Evolutionary conservation across 2,329 filamentous ascomycete genomes (phyloP).

Genomic region (Colletotrichum orbiculare): DNA sequence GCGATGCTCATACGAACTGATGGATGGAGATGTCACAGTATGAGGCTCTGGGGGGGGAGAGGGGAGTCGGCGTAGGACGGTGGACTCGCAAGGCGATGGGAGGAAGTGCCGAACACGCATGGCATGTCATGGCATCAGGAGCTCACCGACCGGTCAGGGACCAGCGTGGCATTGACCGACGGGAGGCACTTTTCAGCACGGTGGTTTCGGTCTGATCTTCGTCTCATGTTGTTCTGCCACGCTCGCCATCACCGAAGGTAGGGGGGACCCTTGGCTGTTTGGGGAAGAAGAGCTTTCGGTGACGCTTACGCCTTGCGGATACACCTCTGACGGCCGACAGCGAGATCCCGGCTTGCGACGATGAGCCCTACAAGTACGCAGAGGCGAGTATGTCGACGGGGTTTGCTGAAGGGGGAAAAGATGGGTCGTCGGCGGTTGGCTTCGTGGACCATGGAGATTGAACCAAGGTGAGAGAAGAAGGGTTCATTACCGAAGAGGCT

Average conservation of each 20-base stretch:
- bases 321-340: slow-evolving; percentile 1
- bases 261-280: neutral
- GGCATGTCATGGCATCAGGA: slow-evolving; percentile 5
- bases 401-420: too few relatives aligned
- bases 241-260: slow-evolving; percentile 22
- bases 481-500: neutral
- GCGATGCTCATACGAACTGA: too few relatives aligned
- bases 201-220: slow-evolving; percentile 34
- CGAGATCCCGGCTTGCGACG: slow-evolving; percentile 24
- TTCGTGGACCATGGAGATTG: too few relatives aligned
- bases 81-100: too few relatives aligned
- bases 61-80: too few relatives aligned
- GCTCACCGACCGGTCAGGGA: too few relatives aligned
- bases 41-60: too few relatives aligned
- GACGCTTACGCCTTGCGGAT: neutral
- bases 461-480: too few relatives aligned
- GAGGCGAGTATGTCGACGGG: neutral
- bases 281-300: neutral
- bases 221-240: slow-evolving; percentile 22
- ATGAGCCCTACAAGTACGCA: neutral
- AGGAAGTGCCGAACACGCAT: too few relatives aligned
- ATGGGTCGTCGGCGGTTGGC: too few relatives aligned
- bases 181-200: slow-evolving; percentile 9
- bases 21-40: neutral
- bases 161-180: neutral